phyloP scores from a whole-genome alignment of 2,329 filamentous ascomycete species.

The Botryosphaeria dothidea region DNA sequence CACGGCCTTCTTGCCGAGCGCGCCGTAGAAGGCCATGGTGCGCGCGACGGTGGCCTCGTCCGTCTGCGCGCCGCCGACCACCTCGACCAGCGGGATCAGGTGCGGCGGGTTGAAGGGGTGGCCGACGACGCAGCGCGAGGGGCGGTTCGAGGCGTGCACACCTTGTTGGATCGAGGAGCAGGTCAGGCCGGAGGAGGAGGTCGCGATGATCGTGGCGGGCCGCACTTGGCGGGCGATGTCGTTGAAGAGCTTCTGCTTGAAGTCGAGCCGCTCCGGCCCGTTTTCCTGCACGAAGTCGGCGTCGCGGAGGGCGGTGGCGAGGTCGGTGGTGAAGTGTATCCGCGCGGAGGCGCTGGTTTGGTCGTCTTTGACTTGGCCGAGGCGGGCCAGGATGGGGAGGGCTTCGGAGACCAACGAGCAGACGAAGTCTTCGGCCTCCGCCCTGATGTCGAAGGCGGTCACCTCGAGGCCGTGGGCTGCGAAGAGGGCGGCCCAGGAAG shows the following conservation, averaged over 20 bases:
- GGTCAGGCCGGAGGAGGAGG: constrained; percentile 42
- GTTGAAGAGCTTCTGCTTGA: constrained; percentile 42
- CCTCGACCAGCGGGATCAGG: constrained; percentile 50
- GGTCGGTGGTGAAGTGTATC: constrained; percentile 24
- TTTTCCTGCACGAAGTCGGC: constrained; percentile 28
- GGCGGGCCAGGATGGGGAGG: constrained; percentile 21
- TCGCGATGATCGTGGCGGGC: constrained; percentile 41
- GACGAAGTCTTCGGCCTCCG: constrained; percentile 31
- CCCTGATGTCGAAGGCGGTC: constrained; percentile 44
- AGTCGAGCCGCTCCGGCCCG: constrained; percentile 42
- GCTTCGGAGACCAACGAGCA: constrained; percentile 22
- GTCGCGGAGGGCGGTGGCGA: constrained; percentile 23
- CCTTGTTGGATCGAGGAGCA: constrained; percentile 33
- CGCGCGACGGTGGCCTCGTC: constrained; percentile 24
- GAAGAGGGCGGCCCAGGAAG: constrained; percentile 46
- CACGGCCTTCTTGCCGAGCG: constrained; percentile 44
- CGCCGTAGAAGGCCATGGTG: constrained; percentile 42
- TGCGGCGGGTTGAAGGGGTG: constrained; percentile 54
- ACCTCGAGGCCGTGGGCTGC: constrained; percentile 41
- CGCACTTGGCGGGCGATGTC: constrained; percentile 34
- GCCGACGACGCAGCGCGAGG: constrained; percentile 43
- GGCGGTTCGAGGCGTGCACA: constrained; percentile 24
- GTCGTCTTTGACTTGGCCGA: constrained; percentile 20
- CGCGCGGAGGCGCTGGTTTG: constrained; percentile 1
- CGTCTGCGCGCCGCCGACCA: constrained; percentile 42